A percentile compares a stretch with the other conserved stretches of the same genome.
Evolutionary conservation across 441 rosid species (phyloP).

Genomic region (Mallotus japonicus): DNA sequence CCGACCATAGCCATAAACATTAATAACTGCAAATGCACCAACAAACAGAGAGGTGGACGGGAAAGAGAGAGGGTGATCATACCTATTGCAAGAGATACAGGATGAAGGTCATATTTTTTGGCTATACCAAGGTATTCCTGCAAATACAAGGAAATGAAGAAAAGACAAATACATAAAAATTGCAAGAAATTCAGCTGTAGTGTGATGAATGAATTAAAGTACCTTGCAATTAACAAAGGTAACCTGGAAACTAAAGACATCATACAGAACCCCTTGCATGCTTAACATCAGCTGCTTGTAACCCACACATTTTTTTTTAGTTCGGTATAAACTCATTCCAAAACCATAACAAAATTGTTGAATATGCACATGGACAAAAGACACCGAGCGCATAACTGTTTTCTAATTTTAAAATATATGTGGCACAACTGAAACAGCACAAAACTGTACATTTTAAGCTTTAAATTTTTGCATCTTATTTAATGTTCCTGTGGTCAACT

Average conservation of each 20-base stretch:
- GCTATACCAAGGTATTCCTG: conserved; percentile 55
- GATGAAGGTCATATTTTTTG: conserved; percentile 41
- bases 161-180: not conserved
- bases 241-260: not conserved
- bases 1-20: too few species aligned
- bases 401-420: too few species aligned
- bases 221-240: not conserved
- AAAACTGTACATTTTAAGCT: too few species aligned
- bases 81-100: conserved; percentile 59
- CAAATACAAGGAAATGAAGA: conserved; percentile 11
- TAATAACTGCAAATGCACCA: conserved; percentile 1
- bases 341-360: not conserved
- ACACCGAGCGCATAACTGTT: not conserved
- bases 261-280: not conserved
- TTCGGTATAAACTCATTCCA: not conserved
- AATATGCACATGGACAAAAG: not conserved
- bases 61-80: conserved; percentile 13
- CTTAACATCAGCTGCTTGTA: not conserved
- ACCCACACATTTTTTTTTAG: not conserved
- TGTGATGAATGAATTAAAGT: not conserved
- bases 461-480: not conserved
- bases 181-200: not conserved
- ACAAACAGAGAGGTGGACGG: not conserved
- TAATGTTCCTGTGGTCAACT: not conserved
- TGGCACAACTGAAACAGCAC: too few species aligned